phyloP scores from a whole-genome alignment of 257 asterid species.

The Solanum sitiens region DNA sequence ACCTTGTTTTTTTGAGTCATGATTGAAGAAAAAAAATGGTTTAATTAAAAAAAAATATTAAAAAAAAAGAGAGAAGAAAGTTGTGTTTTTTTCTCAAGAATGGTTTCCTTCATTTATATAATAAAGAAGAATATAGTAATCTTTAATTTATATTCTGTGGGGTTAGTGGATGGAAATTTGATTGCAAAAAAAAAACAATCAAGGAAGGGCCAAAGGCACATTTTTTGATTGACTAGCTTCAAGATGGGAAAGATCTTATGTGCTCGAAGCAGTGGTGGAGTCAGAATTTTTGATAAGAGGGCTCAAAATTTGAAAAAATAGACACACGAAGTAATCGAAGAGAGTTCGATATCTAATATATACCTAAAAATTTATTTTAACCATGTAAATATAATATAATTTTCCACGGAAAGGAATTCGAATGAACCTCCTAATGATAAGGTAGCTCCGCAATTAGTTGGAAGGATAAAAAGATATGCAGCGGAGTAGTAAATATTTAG shows the following conservation, averaged over 20 bases:
- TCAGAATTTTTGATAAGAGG: too few species aligned
- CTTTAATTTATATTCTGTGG: conserved; percentile 2
- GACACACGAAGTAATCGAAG: fast-evolving
- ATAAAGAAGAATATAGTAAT: background rate
- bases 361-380: too few species aligned
- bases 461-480: background rate
- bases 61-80: background rate
- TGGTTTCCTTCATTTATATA: background rate
- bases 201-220: background rate
- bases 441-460: fast-evolving
- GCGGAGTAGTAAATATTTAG: too few species aligned
- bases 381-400: too few species aligned
- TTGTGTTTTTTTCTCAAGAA: background rate
- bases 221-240: background rate
- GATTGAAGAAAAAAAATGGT: background rate
- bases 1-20: conserved; percentile 7
- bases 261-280: background rate
- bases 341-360: too few species aligned
- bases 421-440: too few species aligned
- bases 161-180: background rate
- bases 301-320: too few species aligned
- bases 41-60: too few species aligned
- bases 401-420: too few species aligned
- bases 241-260: background rate
- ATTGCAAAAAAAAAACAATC: background rate